Evolutionary conservation across 129 eudicot genomes (phyloP).

Genomic region (Lactuca saligna): DNA sequence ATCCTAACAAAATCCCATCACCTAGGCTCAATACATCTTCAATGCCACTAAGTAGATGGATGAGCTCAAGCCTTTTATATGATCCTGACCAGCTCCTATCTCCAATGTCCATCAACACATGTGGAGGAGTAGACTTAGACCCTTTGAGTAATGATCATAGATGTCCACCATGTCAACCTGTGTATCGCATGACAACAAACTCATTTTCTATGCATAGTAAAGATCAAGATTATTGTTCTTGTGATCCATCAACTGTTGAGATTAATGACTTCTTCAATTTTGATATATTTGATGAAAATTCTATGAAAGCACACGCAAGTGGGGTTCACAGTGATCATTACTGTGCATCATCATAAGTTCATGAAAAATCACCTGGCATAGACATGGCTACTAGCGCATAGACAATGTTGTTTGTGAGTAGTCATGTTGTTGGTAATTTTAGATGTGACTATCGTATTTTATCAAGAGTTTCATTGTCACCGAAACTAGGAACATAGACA

Average conservation of each 20-base stretch:
- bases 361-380: neutral
- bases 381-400: neutral
- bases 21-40: neutral
- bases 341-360: neutral
- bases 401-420: neutral
- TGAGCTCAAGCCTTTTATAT: neutral
- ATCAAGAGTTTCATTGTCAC: neutral
- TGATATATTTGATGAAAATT: slow-evolving; percentile 6
- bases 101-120: neutral
- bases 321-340: neutral
- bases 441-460: neutral
- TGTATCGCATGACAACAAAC: neutral
- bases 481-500: neutral
- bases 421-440: neutral
- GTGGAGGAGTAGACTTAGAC: neutral
- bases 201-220: neutral
- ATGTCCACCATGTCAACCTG: neutral
- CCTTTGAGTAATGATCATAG: neutral
- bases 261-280: slow-evolving; percentile 19
- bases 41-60: neutral
- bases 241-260: neutral
- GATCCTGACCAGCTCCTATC: neutral
- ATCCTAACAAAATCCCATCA: neutral
- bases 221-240: neutral
- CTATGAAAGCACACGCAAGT: neutral